Base-by-base conservation (phyloP, 495 filamentous ascomycete species). In the Penicillium ochrochloron region DNA sequence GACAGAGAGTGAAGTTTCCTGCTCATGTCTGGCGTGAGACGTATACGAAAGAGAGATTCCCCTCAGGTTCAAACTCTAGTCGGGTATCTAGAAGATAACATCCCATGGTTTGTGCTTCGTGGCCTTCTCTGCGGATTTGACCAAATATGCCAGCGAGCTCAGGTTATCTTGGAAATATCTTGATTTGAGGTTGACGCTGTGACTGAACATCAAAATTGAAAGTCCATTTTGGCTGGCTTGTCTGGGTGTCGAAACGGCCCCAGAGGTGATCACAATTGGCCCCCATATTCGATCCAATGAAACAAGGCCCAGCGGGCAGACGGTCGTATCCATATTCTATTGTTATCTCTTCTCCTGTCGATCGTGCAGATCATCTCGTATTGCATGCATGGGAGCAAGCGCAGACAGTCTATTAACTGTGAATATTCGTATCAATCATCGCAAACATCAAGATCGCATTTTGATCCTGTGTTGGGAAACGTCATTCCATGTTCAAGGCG, bases 311-410 rank as follows among this genome's bases (percentile, higher is more conserved):
- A 19, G 23, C 3, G 9, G 11, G 25, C 8, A 17, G 44, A 23
- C 15, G 10, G 44, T 48, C 21, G 44, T 48, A 48, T 48, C 8
- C 7, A 9, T 33, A 33, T 33, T 33, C 44, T 48, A 48, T 48
- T 48, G 44, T 48, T 25, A 48, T 48, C 44, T 48, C n/a, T 11
- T 46, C 42, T 46, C 44, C 44, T 48, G 21, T 48, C 44, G 44
- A 48, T 23, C 44, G 21, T 25, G 21, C 14, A 23, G 44, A 48
- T 48, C 19, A 25, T 48, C 44, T 48, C 44, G 44, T 48, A 48
- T 48, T 11, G 9, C 5, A 5, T n/a, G 15, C 39, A 15, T n/a
- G 14, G 12, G 23, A 7, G 23, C 19, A 19, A 44, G 42, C 6
- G 41, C 7, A 5, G 35, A 7, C 41, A 46, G 12, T 1, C 8